These are phyloP conservation scores for Brettanomyces sp. DNA, from an alignment of 805 yeast genomes.

Conservation along the genomic window DNA sequence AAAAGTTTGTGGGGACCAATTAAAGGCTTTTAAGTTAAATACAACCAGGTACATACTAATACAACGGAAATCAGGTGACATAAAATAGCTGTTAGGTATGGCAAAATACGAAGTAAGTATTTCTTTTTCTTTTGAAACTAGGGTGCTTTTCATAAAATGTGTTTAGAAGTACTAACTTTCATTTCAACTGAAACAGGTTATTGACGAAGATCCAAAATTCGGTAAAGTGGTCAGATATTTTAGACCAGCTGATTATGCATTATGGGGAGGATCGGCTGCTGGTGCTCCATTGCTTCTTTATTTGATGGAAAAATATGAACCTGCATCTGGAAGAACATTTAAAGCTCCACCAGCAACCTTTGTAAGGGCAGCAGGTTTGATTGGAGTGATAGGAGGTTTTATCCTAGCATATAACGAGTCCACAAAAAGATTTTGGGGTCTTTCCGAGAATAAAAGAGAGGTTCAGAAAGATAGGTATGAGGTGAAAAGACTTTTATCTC, in stretches of 20 bases:
- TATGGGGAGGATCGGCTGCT: constrained; percentile 37
- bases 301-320: constrained; percentile 38
- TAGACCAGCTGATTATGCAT: constrained; percentile 55
- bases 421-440: constrained; percentile 68
- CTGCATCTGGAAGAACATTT: constrained; percentile 34
- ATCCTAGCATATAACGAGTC: constrained; percentile 59
- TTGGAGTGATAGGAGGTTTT: constrained; percentile 72
- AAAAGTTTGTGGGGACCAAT: no score
- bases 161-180: not conserved
- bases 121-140: not conserved
- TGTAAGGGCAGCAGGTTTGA: constrained; percentile 47
- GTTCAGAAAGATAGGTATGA: constrained; percentile 66
- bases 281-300: constrained; percentile 40
- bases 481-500: constrained; percentile 53
- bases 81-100: constrained; percentile 6
- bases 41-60: no score
- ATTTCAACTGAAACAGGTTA: constrained; percentile 27
- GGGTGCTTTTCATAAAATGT: not conserved
- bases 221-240: constrained; percentile 62
- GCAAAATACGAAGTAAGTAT: constrained; percentile 20
- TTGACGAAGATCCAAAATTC: constrained; percentile 77
- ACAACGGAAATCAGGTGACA: no score
- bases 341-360: constrained; percentile 45
- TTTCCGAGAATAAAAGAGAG: constrained; percentile 63
- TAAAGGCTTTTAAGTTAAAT: no score